These are phyloP conservation scores for Pelargonium nanum DNA, from an alignment of 345 rosid genomes.

Conservation along the genomic window DNA sequence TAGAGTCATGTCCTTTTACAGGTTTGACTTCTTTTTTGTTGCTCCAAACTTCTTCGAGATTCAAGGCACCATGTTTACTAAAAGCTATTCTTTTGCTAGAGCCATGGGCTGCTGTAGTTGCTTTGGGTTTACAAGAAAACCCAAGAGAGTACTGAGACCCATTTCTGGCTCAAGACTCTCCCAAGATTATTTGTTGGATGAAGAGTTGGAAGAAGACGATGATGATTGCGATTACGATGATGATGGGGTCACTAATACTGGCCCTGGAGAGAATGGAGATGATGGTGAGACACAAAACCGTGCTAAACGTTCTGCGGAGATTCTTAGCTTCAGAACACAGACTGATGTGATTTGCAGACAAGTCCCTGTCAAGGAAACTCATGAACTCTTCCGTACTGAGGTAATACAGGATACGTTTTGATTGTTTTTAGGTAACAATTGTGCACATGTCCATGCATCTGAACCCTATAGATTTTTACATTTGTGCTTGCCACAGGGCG, in stretches of 20 bases:
- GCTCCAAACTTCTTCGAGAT: constrained; percentile 20
- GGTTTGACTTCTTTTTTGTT: constrained; percentile 4
- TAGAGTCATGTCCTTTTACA: constrained; percentile 7
- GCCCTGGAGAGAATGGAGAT: constrained; percentile 25
- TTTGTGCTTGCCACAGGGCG: neutral
- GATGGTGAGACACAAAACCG: constrained; percentile 35
- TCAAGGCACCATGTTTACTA: constrained; percentile 39
- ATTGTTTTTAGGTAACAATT: neutral
- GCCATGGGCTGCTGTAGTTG: constrained; percentile 90
- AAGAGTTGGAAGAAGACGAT: constrained; percentile 47
- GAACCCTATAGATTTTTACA: neutral
- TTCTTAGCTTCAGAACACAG: constrained; percentile 53
- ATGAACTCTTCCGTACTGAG: constrained; percentile 72
- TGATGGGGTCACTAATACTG: constrained; percentile 44
- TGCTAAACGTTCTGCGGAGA: constrained; percentile 59
- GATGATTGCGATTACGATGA: constrained; percentile 39
- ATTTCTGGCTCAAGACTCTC: constrained; percentile 28
- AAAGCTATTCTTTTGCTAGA: constrained; percentile 42
- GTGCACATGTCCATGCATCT: neutral
- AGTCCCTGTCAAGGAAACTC: constrained; percentile 79
- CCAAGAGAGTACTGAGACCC: constrained; percentile 20
- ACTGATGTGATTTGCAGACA: constrained; percentile 82
- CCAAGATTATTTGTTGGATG: constrained; percentile 47
- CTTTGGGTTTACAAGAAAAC: constrained; percentile 45
- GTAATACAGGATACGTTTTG: constrained; percentile 20